A percentile compares a stretch with the other conserved stretches of the same genome.
Conservation (phyloP, 495 filamentous ascomycete species). For the Elaphomyces granulatus region DNA sequence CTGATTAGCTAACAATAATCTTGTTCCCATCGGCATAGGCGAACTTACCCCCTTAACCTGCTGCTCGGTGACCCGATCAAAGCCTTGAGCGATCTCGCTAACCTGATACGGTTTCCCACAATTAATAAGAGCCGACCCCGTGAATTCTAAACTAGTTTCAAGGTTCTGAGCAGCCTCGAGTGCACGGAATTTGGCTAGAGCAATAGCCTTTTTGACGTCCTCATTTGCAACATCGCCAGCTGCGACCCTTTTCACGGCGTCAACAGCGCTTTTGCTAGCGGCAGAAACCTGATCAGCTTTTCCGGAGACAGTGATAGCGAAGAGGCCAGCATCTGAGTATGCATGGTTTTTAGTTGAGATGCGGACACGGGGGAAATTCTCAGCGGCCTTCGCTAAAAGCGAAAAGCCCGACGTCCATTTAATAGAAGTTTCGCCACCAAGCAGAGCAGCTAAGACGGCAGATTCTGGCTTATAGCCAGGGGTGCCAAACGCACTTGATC, state of each 20-base stretch:
- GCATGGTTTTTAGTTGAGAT: constrained; percentile 59
- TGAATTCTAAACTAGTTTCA: constrained; percentile 49
- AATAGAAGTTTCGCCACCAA: constrained; percentile 80
- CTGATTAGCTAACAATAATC: constrained; percentile 9
- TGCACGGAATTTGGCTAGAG: constrained; percentile 85
- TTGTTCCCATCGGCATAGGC: constrained; percentile 3
- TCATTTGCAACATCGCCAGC: constrained; percentile 64
- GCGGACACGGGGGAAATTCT: constrained; percentile 46
- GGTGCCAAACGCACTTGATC: constrained; percentile 57
- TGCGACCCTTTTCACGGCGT: constrained; percentile 64
- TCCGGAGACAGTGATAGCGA: constrained; percentile 67
- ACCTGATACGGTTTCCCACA: constrained; percentile 77
- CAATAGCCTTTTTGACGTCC: constrained; percentile 78
- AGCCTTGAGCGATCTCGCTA: constrained; percentile 59
- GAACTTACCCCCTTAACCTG: constrained; percentile 73
- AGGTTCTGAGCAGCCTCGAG: constrained; percentile 69
- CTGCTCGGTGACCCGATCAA: constrained; percentile 68
- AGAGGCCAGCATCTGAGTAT: constrained; percentile 90
- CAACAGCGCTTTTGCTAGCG: constrained; percentile 48
- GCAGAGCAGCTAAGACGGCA: constrained; percentile 72
- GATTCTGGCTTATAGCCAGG: constrained; percentile 76
- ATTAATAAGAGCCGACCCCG: constrained; percentile 63
- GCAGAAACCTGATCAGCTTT: constrained; percentile 50
- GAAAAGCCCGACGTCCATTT: constrained; percentile 95
- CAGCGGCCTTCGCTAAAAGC: constrained; percentile 62